Evolutionary conservation across 208 protist genomes (phyloP).

Genomic region (Trypanosoma grayi): DNA sequence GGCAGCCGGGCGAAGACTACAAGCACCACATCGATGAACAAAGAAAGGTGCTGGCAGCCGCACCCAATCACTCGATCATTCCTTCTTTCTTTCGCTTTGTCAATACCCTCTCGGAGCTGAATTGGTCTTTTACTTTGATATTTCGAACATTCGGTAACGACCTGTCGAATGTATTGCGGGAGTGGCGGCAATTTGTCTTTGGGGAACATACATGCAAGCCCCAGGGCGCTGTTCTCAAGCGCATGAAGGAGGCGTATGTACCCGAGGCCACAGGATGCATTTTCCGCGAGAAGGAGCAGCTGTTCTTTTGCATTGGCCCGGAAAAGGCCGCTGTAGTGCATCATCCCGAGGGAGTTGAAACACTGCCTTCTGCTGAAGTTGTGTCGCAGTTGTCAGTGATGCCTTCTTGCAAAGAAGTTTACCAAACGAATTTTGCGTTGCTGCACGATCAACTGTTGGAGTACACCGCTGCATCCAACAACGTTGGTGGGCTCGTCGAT

Average conservation of each 20-base stretch:
- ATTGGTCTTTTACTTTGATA: conserved; percentile 83
- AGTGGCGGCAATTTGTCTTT: conserved; percentile 76
- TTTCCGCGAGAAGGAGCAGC: conserved; percentile 49
- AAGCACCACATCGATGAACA: conserved; percentile 72
- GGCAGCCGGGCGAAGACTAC: conserved; percentile 57
- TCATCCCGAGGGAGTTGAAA: conserved; percentile 26
- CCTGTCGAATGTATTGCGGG: conserved; percentile 58
- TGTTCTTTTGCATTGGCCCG: conserved; percentile 76
- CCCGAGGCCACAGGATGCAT: conserved; percentile 63
- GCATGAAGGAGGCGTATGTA: conserved; percentile 35
- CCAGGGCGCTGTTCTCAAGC: conserved; percentile 39
- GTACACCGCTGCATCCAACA: conserved; percentile 49
- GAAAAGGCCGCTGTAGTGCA: conserved; percentile 41
- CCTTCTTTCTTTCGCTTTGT: conserved; percentile 85
- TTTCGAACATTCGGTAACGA: conserved; percentile 90
- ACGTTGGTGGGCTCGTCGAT: conserved; percentile 80
- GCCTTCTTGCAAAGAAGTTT: conserved; percentile 41
- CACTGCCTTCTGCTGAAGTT: conserved; percentile 20
- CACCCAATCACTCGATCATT: conserved; percentile 57
- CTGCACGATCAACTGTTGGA: conserved; percentile 52
- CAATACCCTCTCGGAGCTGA: conserved; percentile 73
- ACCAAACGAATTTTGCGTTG: conserved; percentile 43
- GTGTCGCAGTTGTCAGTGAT: conserved; percentile 31
- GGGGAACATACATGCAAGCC: conserved; percentile 72
- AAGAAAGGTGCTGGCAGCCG: conserved; percentile 32